Evolutionary conservation across 345 rosid species (phyloP), one percentile per base, ranked within the genome.

Genomic region (Populus pruinosa): DNA sequence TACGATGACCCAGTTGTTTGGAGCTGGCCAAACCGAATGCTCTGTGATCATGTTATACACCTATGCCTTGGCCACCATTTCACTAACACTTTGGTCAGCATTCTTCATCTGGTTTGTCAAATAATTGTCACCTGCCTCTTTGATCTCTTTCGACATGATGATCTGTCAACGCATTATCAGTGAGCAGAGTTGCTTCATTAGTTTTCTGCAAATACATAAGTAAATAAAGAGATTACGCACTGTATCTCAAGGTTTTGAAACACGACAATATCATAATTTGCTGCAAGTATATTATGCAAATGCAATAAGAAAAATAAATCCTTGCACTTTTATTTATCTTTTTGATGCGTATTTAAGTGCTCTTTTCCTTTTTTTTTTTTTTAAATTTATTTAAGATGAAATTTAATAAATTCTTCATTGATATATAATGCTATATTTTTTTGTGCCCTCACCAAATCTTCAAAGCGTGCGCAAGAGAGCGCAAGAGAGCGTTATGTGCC

Each of bases 81-180:
- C 87, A 13, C 75, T 86, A 4, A 80, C 90, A 1, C 76, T 85
- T 29, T 86, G 88, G 86, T 80, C 86, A n/a, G 79, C 84, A 33
- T 64, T 83, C 64, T 87, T 77, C 78, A 68, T 85, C 79, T 85
- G 87, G 86, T 69, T 85, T 21, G 83, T 82, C 5, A 71, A 31
- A 23, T 69, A 23, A 68, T 11, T 39, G 27, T 3, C 5, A 3
- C 18, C 1, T 47, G 50, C 18, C 59, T 53, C 59, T 6, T 5
- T 53, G n/a, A 18, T 53, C 8, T 18, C 59, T 53, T 20, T 20
- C 59, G 18, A 6, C 3, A 18, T 53, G n/a, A 6, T 6, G 6
- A 53, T 20, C 23, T 20, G 10, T 20, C 23, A 20, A 53, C 2
- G 59, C 59, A 6, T 20, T 18, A 6, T 56, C n/a, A 20, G 61